These are phyloP conservation scores for Pleurotus giganteus DNA, from an alignment of 768 basidiomycete species.

Conservation along the genomic window DNA sequence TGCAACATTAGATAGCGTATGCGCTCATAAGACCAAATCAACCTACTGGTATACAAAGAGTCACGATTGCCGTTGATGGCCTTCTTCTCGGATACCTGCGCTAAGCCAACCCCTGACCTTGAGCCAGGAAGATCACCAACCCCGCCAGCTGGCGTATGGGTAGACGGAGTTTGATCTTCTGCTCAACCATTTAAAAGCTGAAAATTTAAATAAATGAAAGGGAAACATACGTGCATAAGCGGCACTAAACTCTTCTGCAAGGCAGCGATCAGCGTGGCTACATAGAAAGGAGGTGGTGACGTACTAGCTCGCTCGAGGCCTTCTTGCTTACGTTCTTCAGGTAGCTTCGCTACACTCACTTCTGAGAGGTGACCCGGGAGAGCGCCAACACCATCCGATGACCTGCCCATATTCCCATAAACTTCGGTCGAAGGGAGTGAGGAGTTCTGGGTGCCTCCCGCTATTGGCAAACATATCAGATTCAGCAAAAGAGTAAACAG, in stretches of 20 bases:
- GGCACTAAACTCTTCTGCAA: not conserved
- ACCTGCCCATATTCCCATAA: conserved; percentile 11
- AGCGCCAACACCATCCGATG: not conserved
- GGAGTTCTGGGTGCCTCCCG: not conserved
- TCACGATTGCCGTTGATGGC: not conserved
- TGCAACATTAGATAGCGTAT: too few species aligned
- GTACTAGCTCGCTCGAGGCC: not conserved
- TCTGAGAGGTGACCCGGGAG: conserved; percentile 40
- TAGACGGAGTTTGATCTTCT: not conserved
- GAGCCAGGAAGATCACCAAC: conserved; percentile 44
- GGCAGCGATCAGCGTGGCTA: not conserved
- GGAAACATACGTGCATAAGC: not conserved
- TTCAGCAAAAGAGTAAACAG: not conserved
- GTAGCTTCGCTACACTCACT: conserved; percentile 44
- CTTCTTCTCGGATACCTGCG: too few species aligned
- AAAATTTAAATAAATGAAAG: not conserved
- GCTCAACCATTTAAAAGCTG: not conserved
- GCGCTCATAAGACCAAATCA: too few species aligned
- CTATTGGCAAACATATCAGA: not conserved
- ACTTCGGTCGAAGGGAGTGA: conserved; percentile 9
- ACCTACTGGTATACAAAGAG: too few species aligned
- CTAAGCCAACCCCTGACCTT: conserved; percentile 35
- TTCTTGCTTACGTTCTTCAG: conserved; percentile 36
- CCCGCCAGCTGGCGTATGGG: conserved; percentile 22
- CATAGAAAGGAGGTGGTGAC: not conserved